Evolutionary conservation across 148 eudicot genomes (phyloP), one percentile per base, ranked within the genome.

Genomic region (Mesembryanthemum crystallinum): DNA sequence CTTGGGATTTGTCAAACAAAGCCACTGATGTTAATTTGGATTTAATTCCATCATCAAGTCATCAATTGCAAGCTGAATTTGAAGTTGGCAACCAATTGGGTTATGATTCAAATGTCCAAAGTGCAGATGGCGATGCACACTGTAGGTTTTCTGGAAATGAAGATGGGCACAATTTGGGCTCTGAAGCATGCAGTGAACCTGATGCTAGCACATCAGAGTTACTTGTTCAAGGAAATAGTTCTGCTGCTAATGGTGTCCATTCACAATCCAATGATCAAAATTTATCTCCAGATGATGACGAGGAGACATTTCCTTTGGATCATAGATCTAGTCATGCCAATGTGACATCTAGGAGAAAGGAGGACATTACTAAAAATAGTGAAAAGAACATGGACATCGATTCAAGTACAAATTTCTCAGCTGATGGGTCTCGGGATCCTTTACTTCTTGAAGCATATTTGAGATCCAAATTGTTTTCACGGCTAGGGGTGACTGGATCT

Each of bases 401-500:
- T 64, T 67, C 73, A 65, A 58, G 72, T 63, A 69, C 67, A 30
- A 71, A 70, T 32, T 68, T 63, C 27, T 30, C 84, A 37, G 55
- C 51, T 35, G 86, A 83, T 72, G 76, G 64, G 68, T 75, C 87
- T 42, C 85, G 77, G 66, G 92, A 91, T 73, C 79, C 91, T 42
- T 81, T 91, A 64, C 78, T 80, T 78, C 96, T 87, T 28, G 92
- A 91, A 81, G 91, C 88, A 73, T 80, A 89, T 59, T 74, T 91
- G 65, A 83, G 96, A 83, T 86, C 96, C 61, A 88, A 87, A 82
- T 80, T 91, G 81, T 78, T 89, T 85, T 87, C 87, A 60, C 85
- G 88, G 81, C 82, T 89, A 28, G 84, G 84, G 43, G 61, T 65
- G 49, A 75, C 61, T 72, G 72, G 67, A 63, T 73, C 82, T 57